Percentiles rank a stretch among this genome's conserved stretches.
These are phyloP conservation scores for Ettlia oleoabundans DNA, from an alignment of 139 green algal species.

Conservation along the genomic window DNA sequence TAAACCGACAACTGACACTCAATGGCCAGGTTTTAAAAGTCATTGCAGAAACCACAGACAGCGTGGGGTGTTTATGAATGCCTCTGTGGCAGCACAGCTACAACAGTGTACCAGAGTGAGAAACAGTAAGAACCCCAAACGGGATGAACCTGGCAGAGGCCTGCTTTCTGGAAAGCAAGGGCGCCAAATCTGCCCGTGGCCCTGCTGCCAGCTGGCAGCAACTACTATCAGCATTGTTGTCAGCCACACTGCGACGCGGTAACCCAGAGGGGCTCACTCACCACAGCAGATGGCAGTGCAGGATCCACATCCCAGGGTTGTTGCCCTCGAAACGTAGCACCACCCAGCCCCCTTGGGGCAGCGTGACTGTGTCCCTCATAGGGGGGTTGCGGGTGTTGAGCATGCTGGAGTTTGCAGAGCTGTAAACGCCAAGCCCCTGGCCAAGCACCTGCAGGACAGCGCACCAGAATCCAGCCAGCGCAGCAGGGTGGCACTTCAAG, in stretches of 20 bases:
- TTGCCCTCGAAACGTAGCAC: slow-evolving; percentile 53
- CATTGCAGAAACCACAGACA: neutral
- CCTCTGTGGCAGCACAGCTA: neutral
- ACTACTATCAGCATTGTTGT: no score
- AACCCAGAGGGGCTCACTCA: neutral
- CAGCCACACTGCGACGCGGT: no score
- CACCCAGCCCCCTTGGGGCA: slow-evolving; percentile 48
- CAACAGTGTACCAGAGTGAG: neutral
- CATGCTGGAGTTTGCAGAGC: neutral
- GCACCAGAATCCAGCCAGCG: neutral
- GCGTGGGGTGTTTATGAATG: neutral
- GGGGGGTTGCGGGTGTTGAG: slow-evolving; percentile 55
- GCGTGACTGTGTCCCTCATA: slow-evolving; percentile 52
- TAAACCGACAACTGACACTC: no score
- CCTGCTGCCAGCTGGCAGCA: neutral
- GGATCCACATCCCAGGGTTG: slow-evolving; percentile 63
- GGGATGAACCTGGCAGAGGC: no score
- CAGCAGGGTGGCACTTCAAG: neutral
- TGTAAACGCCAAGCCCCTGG: slow-evolving; percentile 46
- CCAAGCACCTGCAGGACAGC: slow-evolving; percentile 31
- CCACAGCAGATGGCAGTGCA: slow-evolving; percentile 71
- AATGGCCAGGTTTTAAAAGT: no score
- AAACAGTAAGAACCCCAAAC: neutral
- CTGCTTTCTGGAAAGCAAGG: neutral
- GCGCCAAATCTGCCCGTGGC: neutral